Evolutionary conservation across 164 flowering plant species (phyloP).

Genomic region (Chimonanthus salicifolius): DNA sequence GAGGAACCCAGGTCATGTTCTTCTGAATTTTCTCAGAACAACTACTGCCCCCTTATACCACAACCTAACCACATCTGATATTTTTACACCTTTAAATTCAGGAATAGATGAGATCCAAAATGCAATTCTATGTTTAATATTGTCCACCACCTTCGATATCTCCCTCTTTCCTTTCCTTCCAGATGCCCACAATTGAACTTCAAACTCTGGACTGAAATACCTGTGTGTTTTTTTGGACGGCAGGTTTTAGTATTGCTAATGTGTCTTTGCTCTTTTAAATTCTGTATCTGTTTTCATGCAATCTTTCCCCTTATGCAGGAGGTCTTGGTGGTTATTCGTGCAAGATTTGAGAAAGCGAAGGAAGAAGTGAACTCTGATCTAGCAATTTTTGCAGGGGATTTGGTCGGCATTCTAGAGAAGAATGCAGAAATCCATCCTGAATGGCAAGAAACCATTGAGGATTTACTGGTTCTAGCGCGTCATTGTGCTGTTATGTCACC

Average conservation of each 20-base stretch:
- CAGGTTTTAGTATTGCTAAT: background rate
- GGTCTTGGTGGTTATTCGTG: constrained; percentile 71
- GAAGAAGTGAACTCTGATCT: constrained; percentile 98
- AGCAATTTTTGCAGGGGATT: constrained; percentile 90
- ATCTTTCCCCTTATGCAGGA: constrained; percentile 46
- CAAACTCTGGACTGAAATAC: too few species aligned
- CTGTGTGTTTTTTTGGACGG: background rate
- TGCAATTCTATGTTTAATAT: too few species aligned
- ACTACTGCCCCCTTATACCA: too few species aligned
- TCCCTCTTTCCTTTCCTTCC: too few species aligned
- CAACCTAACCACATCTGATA: too few species aligned
- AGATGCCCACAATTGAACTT: too few species aligned
- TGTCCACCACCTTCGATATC: too few species aligned
- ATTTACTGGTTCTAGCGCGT: constrained; percentile 81
- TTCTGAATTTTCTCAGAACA: too few species aligned
- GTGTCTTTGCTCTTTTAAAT: background rate
- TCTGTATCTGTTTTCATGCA: background rate
- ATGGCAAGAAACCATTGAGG: constrained; percentile 97
- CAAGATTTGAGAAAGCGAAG: constrained; percentile 95
- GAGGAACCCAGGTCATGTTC: too few species aligned
- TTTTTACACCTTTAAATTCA: too few species aligned
- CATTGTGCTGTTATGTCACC: constrained; percentile 91
- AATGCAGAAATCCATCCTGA: constrained; percentile 91
- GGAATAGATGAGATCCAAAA: too few species aligned
- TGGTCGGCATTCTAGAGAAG: constrained; percentile 85